Percentiles rank a stretch among this genome's conserved stretches.
Evolutionary conservation across 1,284 basidiomycete genomes (phyloP).

Genomic region (Ustilago trichophora): DNA sequence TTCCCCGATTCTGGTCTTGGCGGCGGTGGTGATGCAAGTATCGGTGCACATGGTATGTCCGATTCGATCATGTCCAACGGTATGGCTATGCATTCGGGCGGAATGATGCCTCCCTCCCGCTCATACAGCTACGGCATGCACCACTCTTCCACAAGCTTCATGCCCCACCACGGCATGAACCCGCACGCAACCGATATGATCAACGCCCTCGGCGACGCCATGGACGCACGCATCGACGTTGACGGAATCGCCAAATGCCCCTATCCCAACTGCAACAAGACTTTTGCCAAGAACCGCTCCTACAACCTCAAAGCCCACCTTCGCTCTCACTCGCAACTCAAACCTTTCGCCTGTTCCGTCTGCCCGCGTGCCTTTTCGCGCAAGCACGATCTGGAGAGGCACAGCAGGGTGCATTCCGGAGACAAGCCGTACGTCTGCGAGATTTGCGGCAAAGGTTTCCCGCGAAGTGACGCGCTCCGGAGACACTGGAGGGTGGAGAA

Average conservation of each 20-base stretch:
- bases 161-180: constrained; percentile 34
- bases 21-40: constrained; percentile 2
- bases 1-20: constrained; percentile 11
- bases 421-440: constrained; percentile 66
- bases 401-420: constrained; percentile 64
- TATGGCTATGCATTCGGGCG: constrained; percentile 17
- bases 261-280: constrained; percentile 61
- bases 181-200: constrained; percentile 46
- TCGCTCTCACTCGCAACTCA: constrained; percentile 58
- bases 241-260: constrained; percentile 59
- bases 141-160: constrained; percentile 10
- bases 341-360: constrained; percentile 61
- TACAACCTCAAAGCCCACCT: constrained; percentile 64
- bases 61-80: constrained; percentile 16
- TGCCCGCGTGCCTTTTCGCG: constrained; percentile 63
- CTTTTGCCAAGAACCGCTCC: constrained; percentile 61
- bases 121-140: constrained; percentile 29
- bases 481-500: constrained; percentile 64
- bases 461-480: constrained; percentile 62
- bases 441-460: constrained; percentile 64
- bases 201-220: constrained; percentile 53
- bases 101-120: constrained; percentile 39
- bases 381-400: constrained; percentile 65
- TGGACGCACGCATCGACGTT: constrained; percentile 54
- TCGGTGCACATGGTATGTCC: constrained; percentile 6